A percentile compares a stretch with the other conserved stretches of the same genome.
phyloP scores from a whole-genome alignment of 768 basidiomycete species.

The Termitomyces sp. region DNA sequence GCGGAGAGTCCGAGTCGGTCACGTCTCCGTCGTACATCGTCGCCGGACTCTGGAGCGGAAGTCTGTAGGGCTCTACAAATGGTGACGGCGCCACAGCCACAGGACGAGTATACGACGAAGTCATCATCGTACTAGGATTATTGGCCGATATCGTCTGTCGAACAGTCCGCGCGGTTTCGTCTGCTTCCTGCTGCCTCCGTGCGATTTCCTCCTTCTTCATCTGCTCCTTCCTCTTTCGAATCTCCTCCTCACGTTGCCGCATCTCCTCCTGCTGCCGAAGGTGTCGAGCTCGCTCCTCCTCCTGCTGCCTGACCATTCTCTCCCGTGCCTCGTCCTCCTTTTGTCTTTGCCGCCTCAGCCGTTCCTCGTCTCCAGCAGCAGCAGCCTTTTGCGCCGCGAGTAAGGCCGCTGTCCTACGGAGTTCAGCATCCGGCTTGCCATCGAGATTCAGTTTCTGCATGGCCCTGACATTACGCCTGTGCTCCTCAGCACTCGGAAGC shows the following conservation, averaged over 20 bases:
- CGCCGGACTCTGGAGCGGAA: constrained; percentile 66
- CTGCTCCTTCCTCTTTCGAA: constrained; percentile 27
- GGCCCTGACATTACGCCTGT: neutral
- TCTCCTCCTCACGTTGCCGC: constrained; percentile 42
- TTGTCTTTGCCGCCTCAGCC: constrained; percentile 23
- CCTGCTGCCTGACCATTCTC: constrained; percentile 5
- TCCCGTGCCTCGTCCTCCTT: constrained; percentile 27
- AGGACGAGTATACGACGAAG: neutral
- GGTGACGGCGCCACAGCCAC: neutral
- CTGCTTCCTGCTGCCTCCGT: constrained; percentile 55
- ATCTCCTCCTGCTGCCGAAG: constrained; percentile 38
- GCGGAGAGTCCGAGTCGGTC: constrained; percentile 36
- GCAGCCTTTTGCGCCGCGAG: constrained; percentile 19
- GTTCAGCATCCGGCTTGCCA: constrained; percentile 15
- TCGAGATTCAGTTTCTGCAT: constrained; percentile 30
- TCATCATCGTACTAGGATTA: constrained; percentile 10
- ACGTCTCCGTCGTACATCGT: constrained; percentile 40
- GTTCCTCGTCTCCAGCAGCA: constrained; percentile 5
- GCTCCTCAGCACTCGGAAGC: constrained; percentile 18
- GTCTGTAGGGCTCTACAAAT: neutral
- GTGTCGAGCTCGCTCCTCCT: constrained; percentile 14
- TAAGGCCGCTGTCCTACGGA: constrained; percentile 18
- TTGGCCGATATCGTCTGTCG: constrained; percentile 28
- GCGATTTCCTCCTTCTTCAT: constrained; percentile 48
- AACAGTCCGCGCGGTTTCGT: constrained; percentile 39